phyloP scores from a whole-genome alignment of 2,329 filamentous ascomycete species.

The Cyclaneusma minus region DNA sequence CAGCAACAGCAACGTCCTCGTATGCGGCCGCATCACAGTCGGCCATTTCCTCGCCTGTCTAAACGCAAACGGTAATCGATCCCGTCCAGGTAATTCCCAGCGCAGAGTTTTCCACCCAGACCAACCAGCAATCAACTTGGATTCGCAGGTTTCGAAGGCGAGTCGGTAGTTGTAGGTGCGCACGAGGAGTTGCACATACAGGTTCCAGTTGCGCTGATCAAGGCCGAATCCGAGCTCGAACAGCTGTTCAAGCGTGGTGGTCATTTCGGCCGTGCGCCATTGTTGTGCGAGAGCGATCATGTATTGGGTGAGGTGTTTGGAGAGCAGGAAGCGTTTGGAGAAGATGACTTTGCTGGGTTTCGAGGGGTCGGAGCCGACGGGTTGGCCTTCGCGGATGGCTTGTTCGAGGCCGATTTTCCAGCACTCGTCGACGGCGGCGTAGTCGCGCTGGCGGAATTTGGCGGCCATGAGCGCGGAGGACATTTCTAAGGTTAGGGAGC shows the following conservation, averaged over 20 bases:
- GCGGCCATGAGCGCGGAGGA: constrained; percentile 53
- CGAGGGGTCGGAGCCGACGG: constrained; percentile 9
- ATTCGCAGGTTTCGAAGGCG: constrained; percentile 64
- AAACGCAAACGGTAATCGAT: constrained; percentile 11
- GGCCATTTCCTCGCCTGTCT: constrained; percentile 10
- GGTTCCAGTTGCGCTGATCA: constrained; percentile 69
- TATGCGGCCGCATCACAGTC: constrained; percentile 13
- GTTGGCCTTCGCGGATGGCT: constrained; percentile 27
- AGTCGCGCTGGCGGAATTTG: constrained; percentile 39
- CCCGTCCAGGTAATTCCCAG: constrained; percentile 9
- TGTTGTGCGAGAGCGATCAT: constrained; percentile 34
- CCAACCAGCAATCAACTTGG: constrained; percentile 64
- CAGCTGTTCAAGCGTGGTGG: constrained; percentile 32
- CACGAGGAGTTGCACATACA: constrained; percentile 53
- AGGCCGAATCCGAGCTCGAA: constrained; percentile 52
- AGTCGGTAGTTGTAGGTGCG: constrained; percentile 39
- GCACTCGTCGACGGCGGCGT: constrained; percentile 43
- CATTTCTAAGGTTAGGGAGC: constrained; percentile 34
- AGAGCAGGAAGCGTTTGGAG: constrained; percentile 22
- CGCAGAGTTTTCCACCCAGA: constrained; percentile 44
- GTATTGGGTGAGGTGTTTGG: constrained; percentile 27
- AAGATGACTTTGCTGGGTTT: constrained; percentile 8
- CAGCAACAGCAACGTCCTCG: constrained; percentile 15
- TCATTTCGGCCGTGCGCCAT: constrained; percentile 33
- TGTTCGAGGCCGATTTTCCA: constrained; percentile 48